Evolutionary conservation across 179 eudicot genomes (phyloP), one percentile per base, ranked within the genome.

Genomic region (Pouteria campechiana): DNA sequence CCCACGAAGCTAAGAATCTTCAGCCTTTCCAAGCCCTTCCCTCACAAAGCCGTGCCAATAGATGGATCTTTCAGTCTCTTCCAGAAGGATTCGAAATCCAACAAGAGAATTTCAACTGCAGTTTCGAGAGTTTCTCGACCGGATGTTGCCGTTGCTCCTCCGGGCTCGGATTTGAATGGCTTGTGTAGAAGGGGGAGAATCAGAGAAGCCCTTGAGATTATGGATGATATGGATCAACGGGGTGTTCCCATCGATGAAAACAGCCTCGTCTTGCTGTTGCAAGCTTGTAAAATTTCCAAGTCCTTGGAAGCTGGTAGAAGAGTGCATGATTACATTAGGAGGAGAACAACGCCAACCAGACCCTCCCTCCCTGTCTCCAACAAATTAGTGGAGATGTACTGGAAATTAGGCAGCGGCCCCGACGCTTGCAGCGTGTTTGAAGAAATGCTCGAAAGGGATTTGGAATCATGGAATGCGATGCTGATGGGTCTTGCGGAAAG

Each of bases 401-500:
- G 25, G 14, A 58, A 50, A 21, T 62, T 65, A 16, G 60, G 63
- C 34, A 46, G 63, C 10, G 44, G 54, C 58, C 44, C 34, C 17
- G 23, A 49, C 48, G 77, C 73, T 11, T 66, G 73, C n/a, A 25
- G 34, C 23, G 60, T 71, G 48, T 75, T 71, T 19, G 66, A 66
- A 41, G 46, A 25, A 38, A 57, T 66, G 77, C 77, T 56, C 3
- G 65, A 63, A 11, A 31, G 58, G 7, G 47, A 45, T 41, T 17
- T 46, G 44, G 41, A 10, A 24, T 46, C 60, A 9, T 71, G 66
- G 66, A 49, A 66, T 41, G 33, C 46, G 52, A 68, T 63, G 69
- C 54, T 68, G 5, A 44, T 44, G 27, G 74, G 65, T 38, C 63
- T 58, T 58, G 61, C 58, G 2, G 32, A 36, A 27, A 58, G 49